Percentiles rank a stretch among this genome's conserved stretches.
These are phyloP conservation scores for Pouteria campechiana DNA, from an alignment of 179 eudicot genomes.

Conservation along the genomic window DNA sequence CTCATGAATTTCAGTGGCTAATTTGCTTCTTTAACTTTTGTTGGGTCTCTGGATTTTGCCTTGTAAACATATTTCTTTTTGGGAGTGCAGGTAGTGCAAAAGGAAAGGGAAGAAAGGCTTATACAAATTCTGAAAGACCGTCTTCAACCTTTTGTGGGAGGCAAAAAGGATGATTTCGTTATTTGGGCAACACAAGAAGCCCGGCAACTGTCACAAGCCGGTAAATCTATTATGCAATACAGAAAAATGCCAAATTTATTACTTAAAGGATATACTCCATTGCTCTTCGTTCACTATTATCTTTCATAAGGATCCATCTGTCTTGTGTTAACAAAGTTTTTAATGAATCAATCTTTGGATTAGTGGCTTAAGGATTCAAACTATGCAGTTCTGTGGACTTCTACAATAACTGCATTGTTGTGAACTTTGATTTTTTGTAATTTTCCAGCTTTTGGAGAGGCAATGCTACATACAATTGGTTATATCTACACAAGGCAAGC, in stretches of 20 bases:
- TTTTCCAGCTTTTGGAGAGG: slow-evolving; percentile 80
- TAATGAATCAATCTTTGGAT: no score
- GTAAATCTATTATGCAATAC: no score
- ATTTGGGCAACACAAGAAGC: slow-evolving; percentile 77
- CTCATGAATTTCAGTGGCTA: no score
- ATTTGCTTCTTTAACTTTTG: no score
- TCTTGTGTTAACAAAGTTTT: no score
- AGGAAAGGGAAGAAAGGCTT: slow-evolving; percentile 78
- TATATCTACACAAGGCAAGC: slow-evolving; percentile 93
- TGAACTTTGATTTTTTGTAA: slow-evolving; percentile 1
- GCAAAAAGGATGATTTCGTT: slow-evolving; percentile 54
- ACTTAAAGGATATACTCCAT: no score
- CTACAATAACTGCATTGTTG: background rate
- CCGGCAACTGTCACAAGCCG: slow-evolving; percentile 70
- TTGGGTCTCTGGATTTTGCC: no score
- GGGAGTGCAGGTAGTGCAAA: slow-evolving; percentile 45
- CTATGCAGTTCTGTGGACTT: no score
- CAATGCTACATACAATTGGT: slow-evolving; percentile 93
- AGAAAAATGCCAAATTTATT: no score
- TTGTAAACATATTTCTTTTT: slow-evolving; percentile 1
- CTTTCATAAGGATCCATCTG: no score
- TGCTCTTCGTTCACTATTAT: no score
- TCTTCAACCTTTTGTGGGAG: slow-evolving; percentile 69
- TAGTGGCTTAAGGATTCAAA: no score
- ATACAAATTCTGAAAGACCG: slow-evolving; percentile 40